phyloP scores from a whole-genome alignment of 768 basidiomycete species.

The Auriculariales sp. region DNA sequence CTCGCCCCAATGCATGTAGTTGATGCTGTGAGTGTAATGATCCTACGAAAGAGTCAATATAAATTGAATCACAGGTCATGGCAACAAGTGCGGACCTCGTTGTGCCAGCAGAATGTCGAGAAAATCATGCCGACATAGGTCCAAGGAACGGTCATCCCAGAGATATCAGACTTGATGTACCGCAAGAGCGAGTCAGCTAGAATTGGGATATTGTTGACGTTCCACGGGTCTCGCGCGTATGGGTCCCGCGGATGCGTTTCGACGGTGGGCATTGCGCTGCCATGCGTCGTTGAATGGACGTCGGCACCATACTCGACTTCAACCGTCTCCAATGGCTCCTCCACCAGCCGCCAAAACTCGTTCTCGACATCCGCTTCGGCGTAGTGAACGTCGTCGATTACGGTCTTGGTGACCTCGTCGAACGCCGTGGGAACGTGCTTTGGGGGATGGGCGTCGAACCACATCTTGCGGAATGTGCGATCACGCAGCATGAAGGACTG shows the following conservation, averaged over 20 bases:
- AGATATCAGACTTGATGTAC: constrained; percentile 97
- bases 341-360: constrained; percentile 95
- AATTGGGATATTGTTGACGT: constrained; percentile 94
- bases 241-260: constrained; percentile 83
- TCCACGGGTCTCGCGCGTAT: constrained; percentile 90
- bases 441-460: constrained; percentile 75
- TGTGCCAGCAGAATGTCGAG: constrained; percentile 99
- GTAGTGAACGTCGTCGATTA: constrained; percentile 46
- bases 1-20: constrained; percentile 98
- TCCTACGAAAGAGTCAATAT: constrained; percentile 36
- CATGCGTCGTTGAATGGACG: constrained; percentile 92
- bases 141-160: constrained; percentile 99
- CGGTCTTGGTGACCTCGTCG: constrained; percentile 38
- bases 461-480: constrained; percentile 71
- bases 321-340: constrained; percentile 78
- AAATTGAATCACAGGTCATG: neutral
- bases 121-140: constrained; percentile 99
- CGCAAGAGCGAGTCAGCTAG: constrained; percentile 83
- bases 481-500: constrained; percentile 87
- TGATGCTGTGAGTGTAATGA: constrained; percentile 94
- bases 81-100: constrained; percentile 49
- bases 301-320: constrained; percentile 99
- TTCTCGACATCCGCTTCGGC: constrained; percentile 84
- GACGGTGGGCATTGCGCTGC: constrained; percentile 91
- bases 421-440: constrained; percentile 12